Conservation (phyloP, 345 rosid genomes). For the Linum usitatissimum region DNA sequence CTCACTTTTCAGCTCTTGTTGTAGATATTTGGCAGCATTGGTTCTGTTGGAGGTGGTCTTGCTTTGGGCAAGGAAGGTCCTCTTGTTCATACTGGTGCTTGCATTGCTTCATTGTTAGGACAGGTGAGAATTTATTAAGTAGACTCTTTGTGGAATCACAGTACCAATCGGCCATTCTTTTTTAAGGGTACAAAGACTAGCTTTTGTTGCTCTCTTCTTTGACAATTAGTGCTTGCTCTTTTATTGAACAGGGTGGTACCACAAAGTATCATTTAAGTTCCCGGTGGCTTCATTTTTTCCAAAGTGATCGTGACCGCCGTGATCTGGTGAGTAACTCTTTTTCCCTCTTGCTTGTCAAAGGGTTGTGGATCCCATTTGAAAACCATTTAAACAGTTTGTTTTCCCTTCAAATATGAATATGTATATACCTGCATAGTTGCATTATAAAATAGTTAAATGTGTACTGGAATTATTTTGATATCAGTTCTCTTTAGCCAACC, state of each 20-base stretch:
- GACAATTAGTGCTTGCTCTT: not conserved
- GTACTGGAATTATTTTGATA: not conserved
- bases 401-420: not conserved
- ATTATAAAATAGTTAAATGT: not conserved
- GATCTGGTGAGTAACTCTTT: slow-evolving; percentile 61
- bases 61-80: slow-evolving; percentile 98
- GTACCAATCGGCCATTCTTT: not conserved
- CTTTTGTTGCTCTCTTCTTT: slow-evolving; percentile 1
- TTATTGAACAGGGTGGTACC: slow-evolving; percentile 60
- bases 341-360: not conserved
- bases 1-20: slow-evolving; percentile 3
- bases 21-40: slow-evolving; percentile 96
- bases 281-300: slow-evolving; percentile 85
- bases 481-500: slow-evolving; percentile 1
- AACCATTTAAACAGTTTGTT: not conserved
- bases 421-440: not conserved
- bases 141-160: not conserved
- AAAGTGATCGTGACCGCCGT: slow-evolving; percentile 84
- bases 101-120: slow-evolving; percentile 97
- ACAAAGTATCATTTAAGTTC: slow-evolving; percentile 83
- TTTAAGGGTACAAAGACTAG: not conserved
- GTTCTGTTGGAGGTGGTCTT: slow-evolving; percentile 96
- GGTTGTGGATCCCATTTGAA: not conserved
- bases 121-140: slow-evolving; percentile 40
- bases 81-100: slow-evolving; percentile 92